Evolutionary conservation across 345 rosid genomes (phyloP), one percentile per base, ranked within the genome.

Genomic region (Kandelia obovata): DNA sequence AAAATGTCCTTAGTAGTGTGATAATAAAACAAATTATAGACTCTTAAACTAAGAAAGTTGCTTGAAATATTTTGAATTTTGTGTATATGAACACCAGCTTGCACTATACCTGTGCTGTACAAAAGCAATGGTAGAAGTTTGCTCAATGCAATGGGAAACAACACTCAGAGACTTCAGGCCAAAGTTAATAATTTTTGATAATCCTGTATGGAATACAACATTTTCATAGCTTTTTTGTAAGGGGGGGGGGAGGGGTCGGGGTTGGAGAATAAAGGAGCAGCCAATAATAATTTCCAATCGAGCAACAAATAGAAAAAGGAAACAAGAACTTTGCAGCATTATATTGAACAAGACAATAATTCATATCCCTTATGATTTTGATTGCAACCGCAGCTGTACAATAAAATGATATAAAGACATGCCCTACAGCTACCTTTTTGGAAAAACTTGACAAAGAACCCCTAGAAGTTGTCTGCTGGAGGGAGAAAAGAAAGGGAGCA

Each of bases 341-440:
- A 81, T 74, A 79, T 68, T 81, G 77, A 77, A 81, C 71, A 81
- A 78, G 67, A 67, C 78, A 68, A 75, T 37, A 66, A 66, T 73
- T 67, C 77, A 81, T 77, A 69, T 78, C 62, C 72, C 70, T 72
- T 71, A 77, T 77, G 69, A 43, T 56, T 64, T 63, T 66, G 73
- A 69, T 64, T 43, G 77, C 55, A 79, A 75, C 71, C 60, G 63
- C 65, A 77, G 73, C 83, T 84, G 80, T 79, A 84, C 85, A 72
- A 32, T 64, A 76, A 71, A 66, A 72, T 68, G 64, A 66, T 70
- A 73, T 27, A 39, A 68, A 77, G 69, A 75, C 79, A 75, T 67
- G 61, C 76, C 62, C 78, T 77, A 71, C 37, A 67, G 68, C 80
- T 81, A 81, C 80, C 83, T 81, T 64, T 66, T 26, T 43, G 58